Evolutionary conservation across 73 alveolate genomes (phyloP).

Genomic region (Uronychia setigera): DNA sequence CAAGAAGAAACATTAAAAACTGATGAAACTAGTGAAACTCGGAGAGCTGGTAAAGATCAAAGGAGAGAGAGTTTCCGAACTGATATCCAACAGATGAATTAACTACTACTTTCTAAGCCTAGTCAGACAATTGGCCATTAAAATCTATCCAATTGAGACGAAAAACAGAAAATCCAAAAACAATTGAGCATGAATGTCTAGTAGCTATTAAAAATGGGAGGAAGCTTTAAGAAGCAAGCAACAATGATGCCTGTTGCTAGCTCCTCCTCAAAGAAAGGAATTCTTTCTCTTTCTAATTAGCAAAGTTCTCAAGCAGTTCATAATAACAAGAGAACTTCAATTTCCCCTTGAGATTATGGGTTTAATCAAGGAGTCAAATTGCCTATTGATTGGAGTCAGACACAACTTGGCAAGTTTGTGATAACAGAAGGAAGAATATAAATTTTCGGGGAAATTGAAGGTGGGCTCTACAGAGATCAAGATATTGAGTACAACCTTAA

Average conservation of each 20-base stretch:
- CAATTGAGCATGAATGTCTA: too few species aligned
- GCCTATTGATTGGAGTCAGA: not conserved
- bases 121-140: too few species aligned
- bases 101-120: not conserved
- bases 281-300: too few species aligned
- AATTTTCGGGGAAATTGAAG: constrained; percentile 7
- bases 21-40: not conserved
- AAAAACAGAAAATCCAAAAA: too few species aligned
- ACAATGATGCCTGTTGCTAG: not conserved
- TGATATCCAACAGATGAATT: not conserved
- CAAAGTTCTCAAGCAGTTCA: too few species aligned
- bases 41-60: not conserved
- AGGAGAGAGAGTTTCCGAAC: not conserved
- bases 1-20: not conserved
- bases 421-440: not conserved
- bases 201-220: not conserved
- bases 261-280: not conserved
- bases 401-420: not conserved
- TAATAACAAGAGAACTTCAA: not conserved
- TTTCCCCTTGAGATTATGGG: not conserved
- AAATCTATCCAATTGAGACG: too few species aligned
- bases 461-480: not conserved
- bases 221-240: not conserved
- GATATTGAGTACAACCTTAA: constrained; percentile 41
- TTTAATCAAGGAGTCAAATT: not conserved